Conservation (phyloP, 1,284 basidiomycete species). For the Pseudozyma tsukubaensis region DNA sequence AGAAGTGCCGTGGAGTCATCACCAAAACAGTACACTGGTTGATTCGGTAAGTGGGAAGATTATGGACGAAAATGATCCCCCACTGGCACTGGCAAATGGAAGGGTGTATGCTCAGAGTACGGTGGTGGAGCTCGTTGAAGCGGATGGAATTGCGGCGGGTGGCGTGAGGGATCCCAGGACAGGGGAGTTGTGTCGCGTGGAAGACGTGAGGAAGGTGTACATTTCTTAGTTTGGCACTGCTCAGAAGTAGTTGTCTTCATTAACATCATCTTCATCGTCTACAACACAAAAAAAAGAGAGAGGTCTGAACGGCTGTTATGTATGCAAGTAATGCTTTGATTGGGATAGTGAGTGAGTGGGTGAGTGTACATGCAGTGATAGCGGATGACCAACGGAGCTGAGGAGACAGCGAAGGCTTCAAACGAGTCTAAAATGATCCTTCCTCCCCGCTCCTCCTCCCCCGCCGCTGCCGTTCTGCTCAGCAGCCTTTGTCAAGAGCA, state of each 20-base stretch:
- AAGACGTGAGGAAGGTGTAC: constrained; percentile 76
- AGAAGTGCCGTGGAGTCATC: constrained; percentile 91
- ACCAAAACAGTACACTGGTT: constrained; percentile 93
- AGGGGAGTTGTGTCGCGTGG: constrained; percentile 76
- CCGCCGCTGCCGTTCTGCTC: neutral
- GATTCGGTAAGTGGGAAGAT: constrained; percentile 81
- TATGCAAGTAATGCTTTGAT: neutral
- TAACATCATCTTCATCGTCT: too few relatives aligned
- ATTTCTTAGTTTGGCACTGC: constrained; percentile 47
- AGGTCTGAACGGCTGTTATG: neutral
- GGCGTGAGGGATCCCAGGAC: constrained; percentile 76
- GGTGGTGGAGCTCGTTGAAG: constrained; percentile 82
- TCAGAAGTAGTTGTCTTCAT: too few relatives aligned
- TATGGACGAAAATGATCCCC: constrained; percentile 92
- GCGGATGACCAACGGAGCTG: too few relatives aligned
- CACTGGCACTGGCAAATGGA: constrained; percentile 90
- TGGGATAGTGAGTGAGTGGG: neutral
- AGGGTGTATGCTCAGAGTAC: constrained; percentile 89
- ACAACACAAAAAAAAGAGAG: neutral
- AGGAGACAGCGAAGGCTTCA: too few relatives aligned
- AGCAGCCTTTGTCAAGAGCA: constrained; percentile 1
- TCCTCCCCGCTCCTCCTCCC: too few relatives aligned
- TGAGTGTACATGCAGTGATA: too few relatives aligned
- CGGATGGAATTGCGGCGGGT: constrained; percentile 71
- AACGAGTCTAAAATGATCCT: constrained; percentile 7